These are phyloP conservation scores for Ogataea corticis DNA, from an alignment of 805 yeast species.

Conservation along the genomic window DNA sequence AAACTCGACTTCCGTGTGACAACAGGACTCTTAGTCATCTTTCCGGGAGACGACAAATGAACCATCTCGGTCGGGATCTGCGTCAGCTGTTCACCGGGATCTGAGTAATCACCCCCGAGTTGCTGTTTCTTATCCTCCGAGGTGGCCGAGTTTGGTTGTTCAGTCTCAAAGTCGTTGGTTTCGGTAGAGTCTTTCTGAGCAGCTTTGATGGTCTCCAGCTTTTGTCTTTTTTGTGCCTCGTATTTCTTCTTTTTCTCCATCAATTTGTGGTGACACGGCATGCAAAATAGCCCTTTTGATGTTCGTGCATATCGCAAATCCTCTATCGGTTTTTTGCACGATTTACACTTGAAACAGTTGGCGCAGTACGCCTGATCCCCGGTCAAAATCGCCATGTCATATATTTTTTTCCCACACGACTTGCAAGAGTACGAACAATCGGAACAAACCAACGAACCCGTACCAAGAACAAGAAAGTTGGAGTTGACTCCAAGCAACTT, in stretches of 20 bases:
- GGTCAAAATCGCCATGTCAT: slow-evolving; percentile 89
- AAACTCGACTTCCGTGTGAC: slow-evolving; percentile 4
- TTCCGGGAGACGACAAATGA: slow-evolving; percentile 17
- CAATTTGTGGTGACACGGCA: slow-evolving; percentile 84
- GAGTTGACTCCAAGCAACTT: slow-evolving; percentile 80
- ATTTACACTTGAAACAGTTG: slow-evolving; percentile 83
- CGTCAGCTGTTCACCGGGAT: slow-evolving; percentile 13
- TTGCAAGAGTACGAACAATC: slow-evolving; percentile 91
- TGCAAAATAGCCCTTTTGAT: slow-evolving; percentile 88
- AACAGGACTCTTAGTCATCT: slow-evolving; percentile 16
- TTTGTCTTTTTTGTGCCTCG: slow-evolving; percentile 43
- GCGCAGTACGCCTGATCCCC: slow-evolving; percentile 96
- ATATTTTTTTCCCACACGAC: slow-evolving; percentile 82
- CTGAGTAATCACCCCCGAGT: slow-evolving; percentile 6
- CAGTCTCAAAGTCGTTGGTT: not conserved
- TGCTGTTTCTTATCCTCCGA: slow-evolving; percentile 1
- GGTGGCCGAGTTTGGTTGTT: slow-evolving; percentile 2
- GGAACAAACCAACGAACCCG: slow-evolving; percentile 87
- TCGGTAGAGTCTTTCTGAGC: not conserved
- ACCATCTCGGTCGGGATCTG: slow-evolving; percentile 16
- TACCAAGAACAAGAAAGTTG: slow-evolving; percentile 87
- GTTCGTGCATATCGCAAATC: slow-evolving; percentile 92
- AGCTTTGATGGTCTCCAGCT: slow-evolving; percentile 2
- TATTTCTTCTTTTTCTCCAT: slow-evolving; percentile 72
- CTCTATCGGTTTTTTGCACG: slow-evolving; percentile 82